Evolutionary conservation across 1,284 basidiomycete genomes (phyloP).

Genomic region (Cryptococcus sp.): DNA sequence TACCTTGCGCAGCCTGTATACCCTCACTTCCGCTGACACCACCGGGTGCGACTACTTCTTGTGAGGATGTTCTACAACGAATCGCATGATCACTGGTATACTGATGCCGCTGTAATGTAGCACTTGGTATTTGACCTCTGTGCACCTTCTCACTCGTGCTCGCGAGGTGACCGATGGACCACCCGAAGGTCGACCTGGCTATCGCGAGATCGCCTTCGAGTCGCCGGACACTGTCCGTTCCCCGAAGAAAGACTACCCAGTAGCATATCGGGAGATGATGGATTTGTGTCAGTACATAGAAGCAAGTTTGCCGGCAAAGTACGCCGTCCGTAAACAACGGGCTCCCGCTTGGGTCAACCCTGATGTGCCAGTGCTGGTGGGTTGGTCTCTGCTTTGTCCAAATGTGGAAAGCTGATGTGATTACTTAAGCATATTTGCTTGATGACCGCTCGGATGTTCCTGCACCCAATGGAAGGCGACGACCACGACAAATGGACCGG

Average conservation of each 20-base stretch:
- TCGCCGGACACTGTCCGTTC: background rate
- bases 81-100: too few species aligned
- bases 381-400: background rate
- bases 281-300: conserved; percentile 12
- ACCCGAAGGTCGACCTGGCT: conserved; percentile 8
- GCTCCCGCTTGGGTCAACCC: conserved; percentile 11
- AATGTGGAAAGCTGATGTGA: background rate
- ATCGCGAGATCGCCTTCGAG: background rate
- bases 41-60: conserved; percentile 5
- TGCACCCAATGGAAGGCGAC: conserved; percentile 10
- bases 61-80: background rate
- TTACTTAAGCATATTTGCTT: conserved; percentile 7
- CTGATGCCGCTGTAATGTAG: background rate
- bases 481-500: conserved; percentile 12
- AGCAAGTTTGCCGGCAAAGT: conserved; percentile 10
- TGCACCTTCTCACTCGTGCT: conserved; percentile 15
- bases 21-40: conserved; percentile 6
- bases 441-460: conserved; percentile 8
- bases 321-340: conserved; percentile 2
- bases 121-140: background rate
- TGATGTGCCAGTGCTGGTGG: conserved; percentile 18
- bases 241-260: conserved; percentile 13
- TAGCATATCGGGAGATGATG: conserved; percentile 26
- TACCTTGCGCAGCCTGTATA: conserved; percentile 18
- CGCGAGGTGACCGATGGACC: conserved; percentile 2